These are phyloP conservation scores for Ophiostoma pallidulum DNA, from an alignment of 2,329 filamentous ascomycete species.

Conservation along the genomic window DNA sequence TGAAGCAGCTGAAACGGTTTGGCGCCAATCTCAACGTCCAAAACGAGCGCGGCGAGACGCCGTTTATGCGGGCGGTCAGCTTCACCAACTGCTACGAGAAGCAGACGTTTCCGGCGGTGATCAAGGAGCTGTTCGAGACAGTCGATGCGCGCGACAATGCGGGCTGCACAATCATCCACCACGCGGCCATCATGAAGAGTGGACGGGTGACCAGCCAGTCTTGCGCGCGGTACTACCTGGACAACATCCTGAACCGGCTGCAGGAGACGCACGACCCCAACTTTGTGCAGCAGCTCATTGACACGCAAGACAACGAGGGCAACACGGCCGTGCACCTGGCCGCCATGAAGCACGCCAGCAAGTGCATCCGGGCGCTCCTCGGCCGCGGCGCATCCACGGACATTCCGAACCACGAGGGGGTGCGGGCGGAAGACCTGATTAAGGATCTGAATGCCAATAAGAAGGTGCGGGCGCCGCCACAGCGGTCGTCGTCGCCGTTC, in stretches of 20 bases:
- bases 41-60: slow-evolving; percentile 72
- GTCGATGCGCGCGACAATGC: slow-evolving; percentile 70
- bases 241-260: slow-evolving; percentile 80
- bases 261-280: slow-evolving; percentile 66
- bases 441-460: slow-evolving; percentile 61
- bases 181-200: slow-evolving; percentile 81
- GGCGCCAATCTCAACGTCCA: slow-evolving; percentile 64
- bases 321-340: slow-evolving; percentile 74
- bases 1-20: slow-evolving; percentile 75
- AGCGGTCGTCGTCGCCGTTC: slow-evolving; percentile 67
- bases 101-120: slow-evolving; percentile 74
- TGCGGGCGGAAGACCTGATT: slow-evolving; percentile 79
- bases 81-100: slow-evolving; percentile 98
- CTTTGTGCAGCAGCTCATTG: slow-evolving; percentile 68
- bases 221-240: slow-evolving; percentile 86
- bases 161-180: slow-evolving; percentile 84
- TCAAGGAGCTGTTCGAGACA: slow-evolving; percentile 75
- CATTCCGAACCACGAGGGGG: slow-evolving; percentile 69
- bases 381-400: slow-evolving; percentile 74
- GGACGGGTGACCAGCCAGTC: slow-evolving; percentile 74
- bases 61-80: slow-evolving; percentile 85
- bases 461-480: slow-evolving; percentile 55
- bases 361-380: slow-evolving; percentile 73
- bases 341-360: slow-evolving; percentile 76
- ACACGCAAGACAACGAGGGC: slow-evolving; percentile 73